A percentile compares a stretch with the other conserved stretches of the same genome.
Evolutionary conservation across 129 eudicot genomes (phyloP).

Genomic region (Dittrichia graveolens): DNA sequence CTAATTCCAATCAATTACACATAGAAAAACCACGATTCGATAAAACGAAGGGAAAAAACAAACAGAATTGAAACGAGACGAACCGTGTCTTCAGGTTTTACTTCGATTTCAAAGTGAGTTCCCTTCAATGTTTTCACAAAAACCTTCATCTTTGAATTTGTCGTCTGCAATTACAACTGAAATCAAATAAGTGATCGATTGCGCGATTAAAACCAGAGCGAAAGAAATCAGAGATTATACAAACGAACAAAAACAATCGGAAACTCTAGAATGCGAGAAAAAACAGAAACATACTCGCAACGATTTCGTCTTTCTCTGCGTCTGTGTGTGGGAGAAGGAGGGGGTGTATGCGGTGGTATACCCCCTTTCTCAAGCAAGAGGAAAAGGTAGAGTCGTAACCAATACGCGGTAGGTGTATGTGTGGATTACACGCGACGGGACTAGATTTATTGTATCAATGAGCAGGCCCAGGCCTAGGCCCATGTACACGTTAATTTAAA

Average conservation of each 20-base stretch:
- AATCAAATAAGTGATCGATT: conserved; percentile 22
- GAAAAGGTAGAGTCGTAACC: conserved; percentile 12
- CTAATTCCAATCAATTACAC: conserved; percentile 28
- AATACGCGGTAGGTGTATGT: conserved; percentile 18
- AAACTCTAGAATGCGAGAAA: conserved; percentile 14
- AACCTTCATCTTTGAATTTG: conserved; percentile 63
- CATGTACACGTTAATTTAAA: too few species aligned
- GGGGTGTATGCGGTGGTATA: conserved; percentile 36
- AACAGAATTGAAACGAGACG: conserved; percentile 14
- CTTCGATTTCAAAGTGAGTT: conserved; percentile 72
- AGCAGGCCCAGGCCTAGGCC: not conserved
- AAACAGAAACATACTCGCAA: conserved; percentile 10
- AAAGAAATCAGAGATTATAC: not conserved
- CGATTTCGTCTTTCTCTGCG: conserved; percentile 32
- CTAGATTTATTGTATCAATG: not conserved
- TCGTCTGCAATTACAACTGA: conserved; percentile 32
- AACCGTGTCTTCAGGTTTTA: conserved; percentile 71
- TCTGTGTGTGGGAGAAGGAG: conserved; percentile 24
- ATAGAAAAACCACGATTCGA: conserved; percentile 20
- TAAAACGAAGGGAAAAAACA: not conserved
- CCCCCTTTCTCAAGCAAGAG: conserved; percentile 45
- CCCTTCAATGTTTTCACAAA: conserved; percentile 84
- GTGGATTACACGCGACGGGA: conserved; percentile 6
- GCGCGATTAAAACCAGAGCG: not conserved
- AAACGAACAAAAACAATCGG: conserved; percentile 4